phyloP scores from a whole-genome alignment of 495 filamentous ascomycete genomes.

The Chaetomium fimeti region DNA sequence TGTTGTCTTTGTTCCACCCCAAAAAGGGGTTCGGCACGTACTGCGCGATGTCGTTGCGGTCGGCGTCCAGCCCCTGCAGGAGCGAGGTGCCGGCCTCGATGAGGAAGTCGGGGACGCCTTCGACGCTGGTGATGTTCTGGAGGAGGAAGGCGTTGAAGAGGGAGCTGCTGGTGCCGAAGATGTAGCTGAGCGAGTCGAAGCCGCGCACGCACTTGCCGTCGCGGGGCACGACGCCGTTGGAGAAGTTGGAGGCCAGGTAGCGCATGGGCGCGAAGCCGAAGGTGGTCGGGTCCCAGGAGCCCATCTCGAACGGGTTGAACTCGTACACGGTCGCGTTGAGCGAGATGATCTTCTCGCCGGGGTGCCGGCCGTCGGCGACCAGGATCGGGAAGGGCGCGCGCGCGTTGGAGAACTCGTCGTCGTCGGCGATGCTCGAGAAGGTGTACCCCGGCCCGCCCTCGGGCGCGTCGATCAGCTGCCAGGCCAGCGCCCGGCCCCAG shows the following conservation, averaged over 20 bases:
- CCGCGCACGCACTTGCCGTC: constrained; percentile 67
- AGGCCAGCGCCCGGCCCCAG: constrained; percentile 77
- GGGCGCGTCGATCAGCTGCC: constrained; percentile 76
- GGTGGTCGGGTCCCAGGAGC: constrained; percentile 76
- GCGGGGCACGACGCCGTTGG: constrained; percentile 57
- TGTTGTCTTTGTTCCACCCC: constrained; percentile 61
- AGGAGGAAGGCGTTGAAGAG: constrained; percentile 81
- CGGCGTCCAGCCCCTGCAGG: constrained; percentile 52
- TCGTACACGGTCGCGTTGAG: constrained; percentile 80
- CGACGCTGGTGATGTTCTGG: constrained; percentile 48
- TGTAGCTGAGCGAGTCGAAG: constrained; percentile 80
- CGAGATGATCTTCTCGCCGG: constrained; percentile 62
- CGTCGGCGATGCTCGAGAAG: constrained; percentile 79
- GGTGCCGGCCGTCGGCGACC: constrained; percentile 70
- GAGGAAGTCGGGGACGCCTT: constrained; percentile 53
- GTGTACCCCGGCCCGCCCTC: constrained; percentile 79
- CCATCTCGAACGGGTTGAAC: constrained; percentile 87
- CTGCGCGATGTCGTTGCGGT: constrained; percentile 74
- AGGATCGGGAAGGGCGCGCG: constrained; percentile 79
- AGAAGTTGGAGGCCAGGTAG: constrained; percentile 81
- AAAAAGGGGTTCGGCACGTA: constrained; percentile 86
- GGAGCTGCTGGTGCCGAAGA: constrained; percentile 88
- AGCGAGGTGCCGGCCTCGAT: constrained; percentile 55
- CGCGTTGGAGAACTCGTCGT: constrained; percentile 64
- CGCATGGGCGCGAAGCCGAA: constrained; percentile 73